These are phyloP conservation scores for Colletotrichum viniferum DNA, from an alignment of 2,329 filamentous ascomycete species.

Conservation along the genomic window DNA sequence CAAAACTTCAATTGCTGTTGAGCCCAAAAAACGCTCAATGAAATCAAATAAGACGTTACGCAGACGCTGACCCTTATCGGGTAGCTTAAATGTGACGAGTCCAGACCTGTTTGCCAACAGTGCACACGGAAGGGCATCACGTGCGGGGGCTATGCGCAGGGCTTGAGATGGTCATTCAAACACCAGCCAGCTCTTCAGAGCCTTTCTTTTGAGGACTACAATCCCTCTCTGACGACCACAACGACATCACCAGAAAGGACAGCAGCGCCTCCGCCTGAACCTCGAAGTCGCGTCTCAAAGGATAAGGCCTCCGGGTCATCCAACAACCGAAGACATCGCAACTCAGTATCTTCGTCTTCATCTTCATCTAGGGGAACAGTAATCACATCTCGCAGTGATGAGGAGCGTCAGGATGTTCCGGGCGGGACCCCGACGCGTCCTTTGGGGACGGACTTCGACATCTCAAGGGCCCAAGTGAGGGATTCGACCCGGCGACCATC, in stretches of 20 bases:
- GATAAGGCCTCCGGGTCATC: neutral
- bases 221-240: neutral
- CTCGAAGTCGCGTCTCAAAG: neutral
- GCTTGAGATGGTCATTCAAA: slow-evolving; percentile 46
- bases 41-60: neutral
- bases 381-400: neutral
- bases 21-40: neutral
- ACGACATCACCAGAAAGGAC: neutral
- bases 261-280: neutral
- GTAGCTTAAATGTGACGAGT: slow-evolving; percentile 37
- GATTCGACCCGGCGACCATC: neutral
- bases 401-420: neutral
- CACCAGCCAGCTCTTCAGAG: slow-evolving; percentile 30
- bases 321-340: neutral
- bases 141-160: slow-evolving; percentile 34
- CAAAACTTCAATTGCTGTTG: too few relatives aligned
- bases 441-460: neutral
- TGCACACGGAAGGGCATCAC: slow-evolving; percentile 31
- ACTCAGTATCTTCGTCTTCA: neutral
- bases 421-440: neutral
- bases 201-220: neutral
- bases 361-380: neutral
- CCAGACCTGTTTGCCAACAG: slow-evolving; percentile 30
- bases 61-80: neutral
- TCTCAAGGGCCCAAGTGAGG: neutral